These are phyloP conservation scores for Aspergillus pseudoviridinutans DNA, from an alignment of 2,329 filamentous ascomycete genomes.

Conservation along the genomic window DNA sequence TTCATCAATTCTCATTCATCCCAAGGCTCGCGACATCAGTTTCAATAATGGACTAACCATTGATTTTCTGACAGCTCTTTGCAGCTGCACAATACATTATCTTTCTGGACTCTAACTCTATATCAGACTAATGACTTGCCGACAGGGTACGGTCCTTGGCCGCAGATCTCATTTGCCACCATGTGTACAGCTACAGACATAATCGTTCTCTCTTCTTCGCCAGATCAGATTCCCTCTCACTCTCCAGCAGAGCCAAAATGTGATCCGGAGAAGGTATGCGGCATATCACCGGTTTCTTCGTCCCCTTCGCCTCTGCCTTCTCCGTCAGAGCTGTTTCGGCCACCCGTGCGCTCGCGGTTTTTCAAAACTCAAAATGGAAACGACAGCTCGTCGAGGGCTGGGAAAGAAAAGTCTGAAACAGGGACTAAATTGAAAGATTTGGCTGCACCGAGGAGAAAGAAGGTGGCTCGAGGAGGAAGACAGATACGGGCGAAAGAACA, in stretches of 20 bases:
- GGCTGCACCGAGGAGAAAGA: constrained; percentile 3
- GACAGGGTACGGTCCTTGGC: not conserved
- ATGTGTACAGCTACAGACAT: constrained; percentile 38
- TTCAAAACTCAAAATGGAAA: constrained; percentile 15
- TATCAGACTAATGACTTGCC: not conserved
- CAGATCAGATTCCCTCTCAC: constrained; percentile 27
- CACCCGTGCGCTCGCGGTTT: constrained; percentile 22
- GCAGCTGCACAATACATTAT: not conserved
- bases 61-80: not conserved
- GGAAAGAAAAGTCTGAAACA: constrained; percentile 10
- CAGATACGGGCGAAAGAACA: constrained; percentile 12
- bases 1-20: not conserved
- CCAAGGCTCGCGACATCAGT: not conserved
- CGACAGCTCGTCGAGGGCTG: constrained; percentile 1
- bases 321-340: constrained; percentile 22
- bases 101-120: not conserved
- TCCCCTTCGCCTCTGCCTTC: constrained; percentile 26
- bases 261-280: constrained; percentile 11
- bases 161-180: constrained; percentile 16
- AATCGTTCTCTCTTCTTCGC: constrained; percentile 41
- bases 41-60: not conserved
- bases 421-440: constrained; percentile 7
- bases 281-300: constrained; percentile 15
- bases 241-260: constrained; percentile 26
- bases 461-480: constrained; percentile 7